Evolutionary conservation across 202 grass and related monocot species (phyloP), one percentile per base, ranked within the genome.

Genomic region (Carex sylvatica): DNA sequence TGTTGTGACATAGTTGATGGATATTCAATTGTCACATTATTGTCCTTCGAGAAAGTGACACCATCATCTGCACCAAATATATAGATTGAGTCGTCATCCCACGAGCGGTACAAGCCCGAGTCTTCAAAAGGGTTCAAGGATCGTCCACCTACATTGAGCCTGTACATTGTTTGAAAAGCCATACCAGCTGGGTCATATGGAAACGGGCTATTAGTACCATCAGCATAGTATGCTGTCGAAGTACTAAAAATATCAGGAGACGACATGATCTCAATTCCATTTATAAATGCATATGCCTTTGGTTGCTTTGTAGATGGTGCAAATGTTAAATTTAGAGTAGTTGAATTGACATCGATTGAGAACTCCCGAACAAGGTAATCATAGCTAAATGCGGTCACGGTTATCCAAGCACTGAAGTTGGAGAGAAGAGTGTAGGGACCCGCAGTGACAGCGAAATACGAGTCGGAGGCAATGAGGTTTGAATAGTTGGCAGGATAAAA

Each of bases 261-360:
- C 0, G 92, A 87, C 61, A 94, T 83, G 59, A 97, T 19, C 87
- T 97, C 94, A 61, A 97, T 97, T 63, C 92, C 94, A 44, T 94
- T 93, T 26, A 97, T 81, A 84, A 97, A 94, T 59, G 92, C 94
- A 79, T 92, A 90, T 79, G 86, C 82, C 15, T 83, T 81, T 1
- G 74, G 74, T 9, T 73, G 28, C 52, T 79, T 5, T 9, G 42
- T 2, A 5, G 91, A 82, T 28, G 94, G 94, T 19, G 88, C 49
- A 84, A 97, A 97, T 33, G 90, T 88, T 70, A 94, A 74, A 26
- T 89, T 36, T 9, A 97, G 73, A 7, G 13, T 51, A 24, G 0
- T 52, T 19, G 78, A 70, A 55, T 30, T 82, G 78, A 92, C 83
- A 56, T 90, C 85, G 1, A 97, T 0, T 28, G 88, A 94, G 74